Conservation (phyloP, 1,284 basidiomycete genomes). For the Apiotrichum mycotoxinovorans region DNA sequence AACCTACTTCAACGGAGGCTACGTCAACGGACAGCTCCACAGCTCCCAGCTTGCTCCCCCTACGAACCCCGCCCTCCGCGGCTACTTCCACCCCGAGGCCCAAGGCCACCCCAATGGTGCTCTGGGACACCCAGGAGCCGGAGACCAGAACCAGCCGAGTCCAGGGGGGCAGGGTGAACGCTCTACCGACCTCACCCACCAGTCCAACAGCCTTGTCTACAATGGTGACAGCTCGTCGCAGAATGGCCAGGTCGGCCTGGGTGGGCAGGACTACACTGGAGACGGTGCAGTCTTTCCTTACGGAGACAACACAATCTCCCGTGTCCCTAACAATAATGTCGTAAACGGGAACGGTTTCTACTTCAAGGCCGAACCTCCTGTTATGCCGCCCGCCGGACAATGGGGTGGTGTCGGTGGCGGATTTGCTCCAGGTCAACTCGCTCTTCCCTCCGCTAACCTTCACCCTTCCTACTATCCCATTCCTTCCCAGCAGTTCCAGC, state of each 20-base stretch:
- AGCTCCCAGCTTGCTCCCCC: conserved; percentile 14
- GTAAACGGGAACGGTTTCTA: conserved; percentile 15
- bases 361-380: conserved; percentile 14
- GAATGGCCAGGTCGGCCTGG: conserved; percentile 8
- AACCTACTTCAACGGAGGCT: conserved; percentile 37
- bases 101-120: conserved; percentile 3
- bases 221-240: neutral
- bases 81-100: conserved; percentile 17
- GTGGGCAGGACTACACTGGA: conserved; percentile 1
- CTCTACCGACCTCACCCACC: conserved; percentile 2
- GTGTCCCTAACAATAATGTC: conserved; percentile 14
- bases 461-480: conserved; percentile 20
- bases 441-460: conserved; percentile 21
- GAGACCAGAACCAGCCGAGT: conserved; percentile 1
- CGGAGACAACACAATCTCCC: conserved; percentile 17
- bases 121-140: conserved; percentile 1
- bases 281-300: conserved; percentile 18
- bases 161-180: conserved; percentile 6
- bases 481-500: conserved; percentile 5
- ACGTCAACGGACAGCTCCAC: conserved; percentile 21
- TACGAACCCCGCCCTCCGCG: conserved; percentile 6
- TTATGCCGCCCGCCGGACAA: conserved; percentile 6
- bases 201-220: conserved; percentile 6
- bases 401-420: conserved; percentile 26
- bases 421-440: conserved; percentile 30